Evolutionary conservation across 2,329 filamentous ascomycete genomes (phyloP), one percentile per base, ranked within the genome.

Genomic region (Cladosporium sp.): DNA sequence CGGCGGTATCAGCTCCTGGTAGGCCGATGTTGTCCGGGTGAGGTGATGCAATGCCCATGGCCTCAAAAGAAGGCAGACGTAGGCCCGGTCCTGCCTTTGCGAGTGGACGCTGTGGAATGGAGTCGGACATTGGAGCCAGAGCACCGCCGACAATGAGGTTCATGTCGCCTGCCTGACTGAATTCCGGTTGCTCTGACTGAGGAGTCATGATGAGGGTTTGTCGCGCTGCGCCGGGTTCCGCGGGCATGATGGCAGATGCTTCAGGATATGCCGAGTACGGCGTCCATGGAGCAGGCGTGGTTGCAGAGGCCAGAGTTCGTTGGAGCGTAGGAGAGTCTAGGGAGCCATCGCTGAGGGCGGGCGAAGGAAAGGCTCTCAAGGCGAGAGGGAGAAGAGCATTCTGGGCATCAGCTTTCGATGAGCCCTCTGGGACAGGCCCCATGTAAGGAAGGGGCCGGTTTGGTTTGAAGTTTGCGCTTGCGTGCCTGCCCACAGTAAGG

Each of bases 41-140:
- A 54, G 82, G 80, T 58, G 78, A 76, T 61, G 79, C 79, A 65
- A 84, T 84, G 36, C 82, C 83, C 58, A 85, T 77, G 21, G 79
- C 75, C 64, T 85, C 80, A 70, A 86, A 85, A 2, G 83, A 83
- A 5, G 84, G 84, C 18, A 86, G 78, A 62, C 84, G 81, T 48
- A 86, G 74, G 66, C 74, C 77, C 64, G 75, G 76, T 51, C 74
- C 71, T 32, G 73, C 60, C 51, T 67, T 71, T 23, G 63, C 58
- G 39, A 64, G 63, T 13, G 57, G 51, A 60, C 60, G 66, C 32
- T 57, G 49, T 16, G 66, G 67, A 14, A 66, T 61, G 23, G 63
- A 54, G n/a, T 58, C 30, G n/a, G 34, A 67, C 21, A 68, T 62
- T 5, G 73, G 72, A 34, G 72, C 72, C 21, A 75, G 70, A 25